These are phyloP conservation scores for Stemphylium lycopersici DNA, from an alignment of 2,329 filamentous ascomycete genomes.

Conservation along the genomic window DNA sequence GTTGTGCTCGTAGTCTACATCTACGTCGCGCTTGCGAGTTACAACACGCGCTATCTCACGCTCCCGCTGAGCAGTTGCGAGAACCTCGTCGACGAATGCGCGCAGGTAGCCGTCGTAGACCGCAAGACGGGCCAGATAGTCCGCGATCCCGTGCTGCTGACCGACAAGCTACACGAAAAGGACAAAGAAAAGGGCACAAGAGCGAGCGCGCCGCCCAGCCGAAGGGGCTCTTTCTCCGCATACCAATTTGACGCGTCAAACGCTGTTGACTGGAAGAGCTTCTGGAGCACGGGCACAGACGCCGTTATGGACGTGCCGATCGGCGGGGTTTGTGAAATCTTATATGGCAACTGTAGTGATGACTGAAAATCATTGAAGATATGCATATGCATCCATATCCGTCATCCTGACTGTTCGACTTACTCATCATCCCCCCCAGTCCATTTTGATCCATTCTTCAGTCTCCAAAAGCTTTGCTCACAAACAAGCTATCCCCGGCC, in stretches of 20 bases:
- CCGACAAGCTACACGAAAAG: conserved; percentile 24
- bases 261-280: conserved; percentile 72
- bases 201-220: conserved; percentile 48
- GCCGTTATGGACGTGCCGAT: conserved; percentile 97
- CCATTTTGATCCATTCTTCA: neutral
- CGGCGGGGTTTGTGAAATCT: conserved; percentile 90
- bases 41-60: conserved; percentile 90
- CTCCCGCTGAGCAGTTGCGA: conserved; percentile 79
- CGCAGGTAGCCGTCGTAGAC: conserved; percentile 83
- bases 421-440: conserved; percentile 5
- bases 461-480: neutral
- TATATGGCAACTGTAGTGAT: conserved; percentile 70
- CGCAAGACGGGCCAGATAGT: conserved; percentile 64
- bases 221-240: conserved; percentile 36
- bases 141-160: conserved; percentile 35
- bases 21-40: conserved; percentile 87
- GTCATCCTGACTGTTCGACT: conserved; percentile 23
- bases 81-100: conserved; percentile 89
- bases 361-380: conserved; percentile 3
- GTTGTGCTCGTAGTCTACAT: conserved; percentile 91
- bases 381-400: conserved; percentile 17
- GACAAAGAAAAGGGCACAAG: conserved; percentile 50
- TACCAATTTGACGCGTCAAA: conserved; percentile 48
- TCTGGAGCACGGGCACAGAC: conserved; percentile 94
- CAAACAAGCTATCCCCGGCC: neutral